These are phyloP conservation scores for Astrephomene gubernaculifera DNA, from an alignment of 139 green algal species.

Conservation along the genomic window DNA sequence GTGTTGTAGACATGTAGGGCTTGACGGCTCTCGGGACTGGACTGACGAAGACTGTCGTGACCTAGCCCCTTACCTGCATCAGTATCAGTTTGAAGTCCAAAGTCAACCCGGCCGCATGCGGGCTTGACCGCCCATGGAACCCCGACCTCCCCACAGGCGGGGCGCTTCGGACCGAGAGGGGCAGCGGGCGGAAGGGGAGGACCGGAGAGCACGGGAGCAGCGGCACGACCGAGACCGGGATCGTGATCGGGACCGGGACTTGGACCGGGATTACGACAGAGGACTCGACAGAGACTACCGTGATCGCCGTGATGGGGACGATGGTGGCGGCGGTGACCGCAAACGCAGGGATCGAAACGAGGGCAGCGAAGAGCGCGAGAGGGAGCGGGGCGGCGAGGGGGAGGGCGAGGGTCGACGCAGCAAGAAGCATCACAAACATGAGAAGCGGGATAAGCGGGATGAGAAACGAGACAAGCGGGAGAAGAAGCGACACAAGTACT, in stretches of 20 bases:
- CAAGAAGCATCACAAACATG: conserved; percentile 11
- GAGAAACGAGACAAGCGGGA: conserved; percentile 7
- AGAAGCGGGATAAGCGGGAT: conserved; percentile 12
- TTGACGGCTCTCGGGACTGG: no score
- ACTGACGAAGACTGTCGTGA: no score
- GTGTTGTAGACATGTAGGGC: no score
- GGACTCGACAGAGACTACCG: background rate
- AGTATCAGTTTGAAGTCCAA: no score
- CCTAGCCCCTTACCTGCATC: no score
- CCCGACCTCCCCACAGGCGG: no score
- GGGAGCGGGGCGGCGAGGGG: background rate
- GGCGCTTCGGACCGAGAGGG: background rate
- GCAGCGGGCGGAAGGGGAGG: no score
- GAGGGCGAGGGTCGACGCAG: background rate
- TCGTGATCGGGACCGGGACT: background rate
- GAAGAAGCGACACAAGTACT: background rate
- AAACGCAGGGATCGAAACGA: conserved; percentile 20
- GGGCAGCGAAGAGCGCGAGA: background rate
- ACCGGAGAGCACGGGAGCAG: no score
- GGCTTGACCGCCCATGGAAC: no score
- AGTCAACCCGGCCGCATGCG: no score
- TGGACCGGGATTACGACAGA: background rate
- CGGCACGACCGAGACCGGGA: conserved; percentile 25
- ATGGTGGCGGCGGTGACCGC: conserved; percentile 20
- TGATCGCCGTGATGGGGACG: no score